Conservation (phyloP, 2,329 filamentous ascomycete genomes). For the Zarea fungicola region DNA sequence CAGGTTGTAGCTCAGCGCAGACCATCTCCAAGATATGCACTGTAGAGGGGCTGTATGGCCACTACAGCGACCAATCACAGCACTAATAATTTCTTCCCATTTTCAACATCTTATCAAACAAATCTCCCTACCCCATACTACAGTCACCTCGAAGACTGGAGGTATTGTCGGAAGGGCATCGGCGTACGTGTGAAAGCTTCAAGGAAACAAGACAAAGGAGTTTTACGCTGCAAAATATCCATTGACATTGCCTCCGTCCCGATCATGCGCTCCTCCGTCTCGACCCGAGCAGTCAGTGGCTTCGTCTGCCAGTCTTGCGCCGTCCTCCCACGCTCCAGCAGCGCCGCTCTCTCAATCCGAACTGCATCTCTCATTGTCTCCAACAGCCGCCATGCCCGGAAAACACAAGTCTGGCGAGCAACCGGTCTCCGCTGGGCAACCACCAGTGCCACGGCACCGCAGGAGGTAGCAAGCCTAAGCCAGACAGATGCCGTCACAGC, state of each 20-base stretch:
- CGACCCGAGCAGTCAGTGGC: conserved; percentile 26
- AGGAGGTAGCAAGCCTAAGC: neutral
- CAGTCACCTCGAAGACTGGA: too few relatives aligned
- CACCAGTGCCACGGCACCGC: conserved; percentile 17
- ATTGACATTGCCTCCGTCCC: neutral
- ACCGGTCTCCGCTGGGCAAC: conserved; percentile 23
- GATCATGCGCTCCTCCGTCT: conserved; percentile 36
- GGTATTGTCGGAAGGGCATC: too few relatives aligned
- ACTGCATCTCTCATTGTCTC: conserved; percentile 19
- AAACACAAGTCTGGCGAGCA: conserved; percentile 11
- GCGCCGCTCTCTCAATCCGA: conserved; percentile 20
- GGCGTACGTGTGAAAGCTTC: neutral
- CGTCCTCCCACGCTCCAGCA: conserved; percentile 21
- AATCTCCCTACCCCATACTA: too few relatives aligned
- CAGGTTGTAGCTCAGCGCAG: too few relatives aligned
- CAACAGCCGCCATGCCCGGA: neutral
- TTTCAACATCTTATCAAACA: conserved; percentile 1
- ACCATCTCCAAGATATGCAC: neutral
- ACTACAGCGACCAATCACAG: conserved; percentile 3
- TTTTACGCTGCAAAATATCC: neutral
- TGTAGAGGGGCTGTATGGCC: neutral
- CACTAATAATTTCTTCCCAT: conserved; percentile 9
- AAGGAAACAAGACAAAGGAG: neutral
- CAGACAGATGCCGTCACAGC: neutral
- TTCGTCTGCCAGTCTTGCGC: conserved; percentile 42